Evolutionary conservation across 345 rosid species (phyloP), one percentile per base, ranked within the genome.

Genomic region (Fremontodendron californicum): DNA sequence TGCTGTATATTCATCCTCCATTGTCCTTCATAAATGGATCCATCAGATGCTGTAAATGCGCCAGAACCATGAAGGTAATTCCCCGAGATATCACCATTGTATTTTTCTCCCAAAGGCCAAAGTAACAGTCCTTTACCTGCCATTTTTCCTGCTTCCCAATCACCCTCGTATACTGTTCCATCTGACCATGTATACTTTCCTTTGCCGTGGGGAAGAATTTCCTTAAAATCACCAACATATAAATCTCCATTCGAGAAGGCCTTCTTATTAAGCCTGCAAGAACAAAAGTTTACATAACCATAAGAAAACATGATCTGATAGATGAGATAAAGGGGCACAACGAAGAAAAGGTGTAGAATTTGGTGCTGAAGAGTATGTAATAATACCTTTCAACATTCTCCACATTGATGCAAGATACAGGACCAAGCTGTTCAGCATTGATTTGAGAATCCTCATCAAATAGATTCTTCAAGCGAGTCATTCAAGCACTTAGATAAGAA

Each of bases 1-100:
- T 95, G 98, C 54, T 78, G 86, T 77, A 89, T 87, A 78, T 90
- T 90, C 92, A 95, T 90, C 80, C 98, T 89, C 99, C 98, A 93
- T 58, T 87, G 77, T 64, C 99, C 99, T 70, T 80, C 74, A 18
- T 91, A 95, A 31, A 85, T 77, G 58, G 94, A 90, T 10, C 88
- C 85, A 85, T 91, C 89, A 40, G 84, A 77, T 63, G 85, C 88
- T 3, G 78, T 80, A 65, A 93, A 89, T 61, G 87, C 85, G 71
- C 98, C 99, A 75, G 79, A 73, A 43, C 99, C 99, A 76, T 95
- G 98, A 76, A 95, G 91, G 83, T 88, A 90, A 74, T 91, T 94
- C 40, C 98, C 98, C 3, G 94, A 93, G 81, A 95, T 83, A 83
- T 91, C 96, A 71, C 99, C 99, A 66, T 88, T 92, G 31, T 91